phyloP scores from a whole-genome alignment of 2,329 filamentous ascomycete species.

The Fusarium illudens region DNA sequence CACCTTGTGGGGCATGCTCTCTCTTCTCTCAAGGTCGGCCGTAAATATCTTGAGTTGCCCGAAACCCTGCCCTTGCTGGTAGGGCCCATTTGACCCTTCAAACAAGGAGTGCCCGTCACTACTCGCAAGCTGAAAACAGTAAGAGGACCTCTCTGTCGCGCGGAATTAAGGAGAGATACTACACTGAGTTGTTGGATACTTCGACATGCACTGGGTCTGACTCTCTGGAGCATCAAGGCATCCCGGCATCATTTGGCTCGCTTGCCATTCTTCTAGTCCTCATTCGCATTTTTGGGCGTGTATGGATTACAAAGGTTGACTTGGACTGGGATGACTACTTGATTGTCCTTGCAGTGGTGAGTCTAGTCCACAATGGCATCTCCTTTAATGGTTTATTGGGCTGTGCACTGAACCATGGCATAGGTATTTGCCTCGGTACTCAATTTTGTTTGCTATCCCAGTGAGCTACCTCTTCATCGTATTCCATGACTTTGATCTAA shows the following conservation, averaged over 20 bases:
- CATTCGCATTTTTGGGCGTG: not conserved
- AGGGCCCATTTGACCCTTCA: not conserved
- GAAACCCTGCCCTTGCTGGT: not conserved
- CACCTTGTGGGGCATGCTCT: not conserved
- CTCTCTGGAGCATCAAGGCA: not conserved
- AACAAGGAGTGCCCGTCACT: not conserved
- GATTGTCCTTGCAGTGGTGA: constrained; percentile 5
- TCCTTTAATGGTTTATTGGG: not conserved
- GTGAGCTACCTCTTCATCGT: not conserved
- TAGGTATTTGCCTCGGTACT: not conserved
- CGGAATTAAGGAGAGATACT: not conserved
- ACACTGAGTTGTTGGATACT: not conserved
- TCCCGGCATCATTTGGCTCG: not conserved
- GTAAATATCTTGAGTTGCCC: not conserved
- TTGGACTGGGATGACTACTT: constrained; percentile 16
- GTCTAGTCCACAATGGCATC: not conserved
- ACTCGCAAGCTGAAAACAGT: not conserved
- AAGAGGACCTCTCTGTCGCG: not conserved
- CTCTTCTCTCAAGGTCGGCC: not conserved
- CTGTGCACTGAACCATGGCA: not conserved
- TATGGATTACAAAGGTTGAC: constrained; percentile 9
- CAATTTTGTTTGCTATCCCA: not conserved
- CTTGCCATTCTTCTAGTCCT: not conserved
- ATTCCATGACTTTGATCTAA: not conserved
- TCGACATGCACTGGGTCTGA: not conserved